These are phyloP conservation scores for Magnolia officinalis DNA, from an alignment of 164 flowering plant genomes.

Conservation along the genomic window DNA sequence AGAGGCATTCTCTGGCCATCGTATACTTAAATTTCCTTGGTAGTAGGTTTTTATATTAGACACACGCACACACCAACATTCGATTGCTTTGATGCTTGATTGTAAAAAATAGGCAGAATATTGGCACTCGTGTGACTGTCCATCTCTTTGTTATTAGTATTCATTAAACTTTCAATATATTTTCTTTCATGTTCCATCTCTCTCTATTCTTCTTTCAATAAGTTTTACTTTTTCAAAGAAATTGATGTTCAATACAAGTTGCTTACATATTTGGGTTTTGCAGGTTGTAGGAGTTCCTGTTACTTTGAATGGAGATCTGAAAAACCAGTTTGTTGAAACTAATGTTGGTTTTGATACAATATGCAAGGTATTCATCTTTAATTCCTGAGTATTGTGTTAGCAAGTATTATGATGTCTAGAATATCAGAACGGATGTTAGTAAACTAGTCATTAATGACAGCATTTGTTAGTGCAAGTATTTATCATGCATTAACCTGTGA, in stretches of 20 bases:
- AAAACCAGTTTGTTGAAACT: conserved; percentile 94
- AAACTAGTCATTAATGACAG: background rate
- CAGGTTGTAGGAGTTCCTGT: conserved; percentile 99
- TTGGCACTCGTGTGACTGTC: no score
- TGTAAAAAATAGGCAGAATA: no score
- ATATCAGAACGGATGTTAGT: background rate
- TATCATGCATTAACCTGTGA: background rate
- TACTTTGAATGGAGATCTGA: conserved; percentile 92
- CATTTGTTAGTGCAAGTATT: background rate
- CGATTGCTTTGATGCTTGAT: background rate
- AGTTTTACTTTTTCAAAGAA: background rate
- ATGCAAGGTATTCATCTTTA: conserved; percentile 62
- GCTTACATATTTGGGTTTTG: conserved; percentile 8
- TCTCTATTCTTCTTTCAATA: background rate
- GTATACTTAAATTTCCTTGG: background rate
- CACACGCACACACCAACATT: background rate
- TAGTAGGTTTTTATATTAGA: background rate
- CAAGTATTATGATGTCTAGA: background rate
- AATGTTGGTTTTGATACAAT: conserved; percentile 98
- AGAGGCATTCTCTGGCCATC: background rate
- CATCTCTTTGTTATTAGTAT: no score
- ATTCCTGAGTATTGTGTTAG: background rate
- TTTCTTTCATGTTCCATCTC: background rate
- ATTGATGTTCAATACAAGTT: background rate
- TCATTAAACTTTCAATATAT: no score